These are phyloP conservation scores for Venturia asperata DNA, from an alignment of 2,329 filamentous ascomycete species.

Conservation along the genomic window DNA sequence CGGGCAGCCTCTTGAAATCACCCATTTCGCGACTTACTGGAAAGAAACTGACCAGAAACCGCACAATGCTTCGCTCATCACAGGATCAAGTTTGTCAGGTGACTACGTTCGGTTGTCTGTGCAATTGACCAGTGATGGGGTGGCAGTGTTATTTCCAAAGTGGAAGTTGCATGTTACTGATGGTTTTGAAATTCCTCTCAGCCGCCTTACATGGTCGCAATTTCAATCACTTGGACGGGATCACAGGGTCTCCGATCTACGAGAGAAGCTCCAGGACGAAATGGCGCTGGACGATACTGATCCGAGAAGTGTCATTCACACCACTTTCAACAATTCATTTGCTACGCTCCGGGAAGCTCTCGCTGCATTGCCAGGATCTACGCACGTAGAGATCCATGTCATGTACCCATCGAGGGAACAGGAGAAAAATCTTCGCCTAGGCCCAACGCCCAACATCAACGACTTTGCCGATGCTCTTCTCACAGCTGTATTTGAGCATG, in stretches of 20 bases:
- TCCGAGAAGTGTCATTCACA: constrained; percentile 57
- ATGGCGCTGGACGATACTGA: constrained; percentile 27
- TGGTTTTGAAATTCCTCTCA: constrained; percentile 68
- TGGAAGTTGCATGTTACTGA: constrained; percentile 73
- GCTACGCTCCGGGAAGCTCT: constrained; percentile 74
- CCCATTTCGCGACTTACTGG: constrained; percentile 98
- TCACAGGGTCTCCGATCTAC: constrained; percentile 25
- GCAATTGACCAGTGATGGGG: constrained; percentile 79
- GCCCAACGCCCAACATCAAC: constrained; percentile 77
- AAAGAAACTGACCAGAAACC: constrained; percentile 61
- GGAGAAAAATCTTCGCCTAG: constrained; percentile 61
- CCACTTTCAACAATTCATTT: constrained; percentile 66
- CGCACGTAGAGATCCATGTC: constrained; percentile 89
- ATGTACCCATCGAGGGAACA: constrained; percentile 74
- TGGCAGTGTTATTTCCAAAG: constrained; percentile 79
- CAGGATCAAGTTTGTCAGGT: constrained; percentile 90
- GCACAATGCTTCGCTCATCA: constrained; percentile 66
- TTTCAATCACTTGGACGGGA: constrained; percentile 48
- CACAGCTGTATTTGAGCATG: constrained; percentile 83
- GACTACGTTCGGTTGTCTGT: constrained; percentile 89
- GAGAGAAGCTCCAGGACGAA: not conserved
- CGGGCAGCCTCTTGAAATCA: constrained; percentile 88
- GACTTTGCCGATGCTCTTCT: constrained; percentile 77
- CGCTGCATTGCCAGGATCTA: constrained; percentile 62
- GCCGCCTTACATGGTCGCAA: constrained; percentile 66